Evolutionary conservation across 257 asterid species (phyloP), one percentile per base, ranked within the genome.

Genomic region (Euphrasia confusa): DNA sequence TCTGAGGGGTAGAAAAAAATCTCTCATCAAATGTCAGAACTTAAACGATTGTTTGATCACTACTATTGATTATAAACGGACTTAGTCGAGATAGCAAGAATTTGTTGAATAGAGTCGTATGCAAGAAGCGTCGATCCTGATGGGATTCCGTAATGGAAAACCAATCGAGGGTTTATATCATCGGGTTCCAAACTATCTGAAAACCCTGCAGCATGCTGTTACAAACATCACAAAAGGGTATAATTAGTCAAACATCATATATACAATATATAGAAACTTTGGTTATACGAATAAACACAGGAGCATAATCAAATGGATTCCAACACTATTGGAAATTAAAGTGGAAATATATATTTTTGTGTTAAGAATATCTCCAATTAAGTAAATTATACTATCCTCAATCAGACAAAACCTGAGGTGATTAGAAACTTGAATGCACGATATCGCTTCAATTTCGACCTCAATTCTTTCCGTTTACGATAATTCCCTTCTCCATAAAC

Each of bases 101-200:
- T 83, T 70, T 75, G 88, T 63, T 88, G 95, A 71, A 79, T 60
- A 47, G 95, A 68, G 71, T 83, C 81, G 44, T 72, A 74, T 2
- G 95, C 90, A 48, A 82, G 60, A 33, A 76, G 66, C 62, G 30
- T 47, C 37, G 99, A 71, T 67, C 94, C 95, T 50, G 89, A 69
- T 52, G 97, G 96, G 66, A 86, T 72, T 67, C 99, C 99, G 65
- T 83, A 84, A 70, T 92, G 99, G 72, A 86, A 92, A 72, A 81
- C 81, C 71, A 83, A 60, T 54, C 72, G 86, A 50, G 95, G 90
- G 60, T 75, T 72, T 10, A 89, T 71, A 37, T 81, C 93, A 37
- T 84, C 94, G 14, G 95, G 73, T 67, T 79, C 83, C 79, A 89
- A 67, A 71, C 79, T 81, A 61, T 81, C 95, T 39, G 83, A 68